Evolutionary conservation across 1,139 yeast species (phyloP).

Genomic region (Geotrichum carabidarum): DNA sequence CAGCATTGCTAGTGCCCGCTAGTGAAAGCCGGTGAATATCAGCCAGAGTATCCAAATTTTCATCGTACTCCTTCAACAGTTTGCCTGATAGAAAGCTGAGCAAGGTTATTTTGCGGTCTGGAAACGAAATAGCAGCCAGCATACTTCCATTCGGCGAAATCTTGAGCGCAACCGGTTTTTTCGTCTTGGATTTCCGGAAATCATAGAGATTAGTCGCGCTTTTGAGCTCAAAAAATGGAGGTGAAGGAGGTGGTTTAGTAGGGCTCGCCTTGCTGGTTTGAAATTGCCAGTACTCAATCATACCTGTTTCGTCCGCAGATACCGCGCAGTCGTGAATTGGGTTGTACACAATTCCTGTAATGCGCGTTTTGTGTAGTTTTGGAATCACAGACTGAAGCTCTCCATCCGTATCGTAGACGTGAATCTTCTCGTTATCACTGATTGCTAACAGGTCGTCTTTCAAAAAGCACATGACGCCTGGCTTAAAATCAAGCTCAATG

Average conservation of each 20-base stretch:
- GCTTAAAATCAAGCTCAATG: constrained; percentile 25
- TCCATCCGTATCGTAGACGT: constrained; percentile 33
- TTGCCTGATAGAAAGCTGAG: constrained; percentile 41
- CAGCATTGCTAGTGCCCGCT: constrained; percentile 17
- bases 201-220: constrained; percentile 44
- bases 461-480: constrained; percentile 19
- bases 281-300: constrained; percentile 46
- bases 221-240: constrained; percentile 38
- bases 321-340: constrained; percentile 37
- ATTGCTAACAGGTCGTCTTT: constrained; percentile 24
- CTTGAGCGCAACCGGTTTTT: constrained; percentile 27
- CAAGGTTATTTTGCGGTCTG: constrained; percentile 38
- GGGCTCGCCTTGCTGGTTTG: constrained; percentile 22
- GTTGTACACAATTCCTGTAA: constrained; percentile 36
- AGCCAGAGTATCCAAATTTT: constrained; percentile 30
- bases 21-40: constrained; percentile 33
- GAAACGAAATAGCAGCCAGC: constrained; percentile 34
- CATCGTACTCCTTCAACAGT: constrained; percentile 37
- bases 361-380: constrained; percentile 36
- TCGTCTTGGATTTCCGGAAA: constrained; percentile 37
- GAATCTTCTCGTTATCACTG: constrained; percentile 26
- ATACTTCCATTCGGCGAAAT: constrained; percentile 33
- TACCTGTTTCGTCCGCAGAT: constrained; percentile 41
- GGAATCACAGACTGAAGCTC: constrained; percentile 22
- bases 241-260: constrained; percentile 9